Conservation (phyloP, 2,329 filamentous ascomycete species). For the Nemania serpens region DNA sequence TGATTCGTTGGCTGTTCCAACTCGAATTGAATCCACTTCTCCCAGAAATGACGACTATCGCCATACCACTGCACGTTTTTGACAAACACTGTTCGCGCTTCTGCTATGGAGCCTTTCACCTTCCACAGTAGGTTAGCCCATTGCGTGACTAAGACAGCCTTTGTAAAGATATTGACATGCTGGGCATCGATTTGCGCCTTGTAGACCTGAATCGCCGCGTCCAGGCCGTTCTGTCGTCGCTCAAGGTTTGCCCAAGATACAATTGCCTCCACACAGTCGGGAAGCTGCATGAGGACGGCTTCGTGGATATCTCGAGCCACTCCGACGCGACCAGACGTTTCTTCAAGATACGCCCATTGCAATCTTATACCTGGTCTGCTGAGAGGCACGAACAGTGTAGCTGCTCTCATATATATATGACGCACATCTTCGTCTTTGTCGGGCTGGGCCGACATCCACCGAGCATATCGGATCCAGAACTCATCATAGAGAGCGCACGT, state of each 20-base stretch:
- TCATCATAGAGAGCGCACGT: slow-evolving; percentile 95
- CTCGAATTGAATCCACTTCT: slow-evolving; percentile 87
- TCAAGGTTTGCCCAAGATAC: slow-evolving; percentile 85
- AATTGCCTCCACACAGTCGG: slow-evolving; percentile 85
- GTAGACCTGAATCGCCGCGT: slow-evolving; percentile 82
- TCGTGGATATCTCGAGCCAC: slow-evolving; percentile 84
- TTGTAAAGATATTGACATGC: slow-evolving; percentile 75
- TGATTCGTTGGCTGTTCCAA: slow-evolving; percentile 75
- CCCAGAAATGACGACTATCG: slow-evolving; percentile 88
- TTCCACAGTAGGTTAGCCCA: slow-evolving; percentile 90
- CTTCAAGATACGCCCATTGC: slow-evolving; percentile 94
- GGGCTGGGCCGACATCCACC: slow-evolving; percentile 86
- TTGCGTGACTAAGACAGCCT: slow-evolving; percentile 84
- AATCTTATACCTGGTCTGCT: slow-evolving; percentile 82
- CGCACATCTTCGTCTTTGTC: slow-evolving; percentile 88
- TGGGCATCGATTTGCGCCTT: slow-evolving; percentile 78
- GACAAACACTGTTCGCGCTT: slow-evolving; percentile 81
- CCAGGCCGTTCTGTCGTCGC: slow-evolving; percentile 80
- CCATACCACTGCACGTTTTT: slow-evolving; percentile 83
- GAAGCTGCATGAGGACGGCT: slow-evolving; percentile 75
- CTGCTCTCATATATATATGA: slow-evolving; percentile 87
- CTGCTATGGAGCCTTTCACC: slow-evolving; percentile 77
- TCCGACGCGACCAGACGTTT: slow-evolving; percentile 76
- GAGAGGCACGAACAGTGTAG: slow-evolving; percentile 84
- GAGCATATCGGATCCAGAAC: slow-evolving; percentile 95